Evolutionary conservation across 306 rosid genomes (phyloP).

Genomic region (Aeschynomene evenia): DNA sequence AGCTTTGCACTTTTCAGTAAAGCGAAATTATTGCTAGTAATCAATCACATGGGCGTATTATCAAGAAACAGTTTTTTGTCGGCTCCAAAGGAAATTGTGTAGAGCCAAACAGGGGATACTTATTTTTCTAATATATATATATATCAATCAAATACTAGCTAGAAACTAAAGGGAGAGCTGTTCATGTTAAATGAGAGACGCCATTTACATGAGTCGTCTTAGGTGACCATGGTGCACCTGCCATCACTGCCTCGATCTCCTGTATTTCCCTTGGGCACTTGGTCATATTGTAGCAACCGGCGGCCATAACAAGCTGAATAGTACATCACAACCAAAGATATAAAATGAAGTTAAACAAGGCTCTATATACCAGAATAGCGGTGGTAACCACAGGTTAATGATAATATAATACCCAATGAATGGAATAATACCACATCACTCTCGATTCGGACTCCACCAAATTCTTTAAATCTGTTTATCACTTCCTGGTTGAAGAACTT

Average conservation of each 20-base stretch:
- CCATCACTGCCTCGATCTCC: slow-evolving; percentile 91
- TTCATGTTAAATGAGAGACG: background rate
- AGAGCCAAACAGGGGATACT: too few relatives aligned
- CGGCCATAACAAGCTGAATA: slow-evolving; percentile 66
- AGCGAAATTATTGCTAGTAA: background rate
- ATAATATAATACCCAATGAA: slow-evolving; percentile 14
- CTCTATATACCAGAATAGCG: slow-evolving; percentile 1
- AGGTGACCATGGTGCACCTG: slow-evolving; percentile 76
- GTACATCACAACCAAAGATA: slow-evolving; percentile 3
- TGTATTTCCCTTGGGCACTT: slow-evolving; percentile 63
- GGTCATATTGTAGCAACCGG: slow-evolving; percentile 80
- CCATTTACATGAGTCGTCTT: slow-evolving; percentile 34
- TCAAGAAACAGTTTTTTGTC: background rate
- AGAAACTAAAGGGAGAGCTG: background rate
- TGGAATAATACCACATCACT: slow-evolving; percentile 75
- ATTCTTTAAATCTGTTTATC: slow-evolving; percentile 53
- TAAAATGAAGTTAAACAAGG: background rate
- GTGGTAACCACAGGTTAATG: background rate
- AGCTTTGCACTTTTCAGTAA: background rate
- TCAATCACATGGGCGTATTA: background rate
- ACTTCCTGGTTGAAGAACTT: slow-evolving; percentile 69
- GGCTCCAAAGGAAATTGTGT: background rate
- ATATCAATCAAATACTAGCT: too few relatives aligned
- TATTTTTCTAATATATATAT: background rate
- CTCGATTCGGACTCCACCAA: slow-evolving; percentile 89